These are phyloP conservation scores for Pseudogymnoascus sp. DNA, from an alignment of 2,329 filamentous ascomycete genomes.

Conservation along the genomic window DNA sequence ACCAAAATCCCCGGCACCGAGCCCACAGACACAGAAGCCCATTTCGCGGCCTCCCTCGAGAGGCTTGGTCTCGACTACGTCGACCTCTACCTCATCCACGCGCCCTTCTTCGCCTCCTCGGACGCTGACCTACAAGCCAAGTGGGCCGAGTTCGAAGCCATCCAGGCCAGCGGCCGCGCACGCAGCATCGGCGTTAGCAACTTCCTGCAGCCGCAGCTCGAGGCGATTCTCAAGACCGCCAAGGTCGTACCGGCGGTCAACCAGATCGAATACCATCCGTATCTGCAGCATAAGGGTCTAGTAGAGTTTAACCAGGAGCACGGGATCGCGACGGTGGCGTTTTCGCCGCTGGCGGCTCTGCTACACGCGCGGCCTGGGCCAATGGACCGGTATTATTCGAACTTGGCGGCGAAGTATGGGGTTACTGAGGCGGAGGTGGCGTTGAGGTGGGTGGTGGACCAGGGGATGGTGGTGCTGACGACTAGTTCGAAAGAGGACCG, in stretches of 20 bases:
- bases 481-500: constrained; percentile 53
- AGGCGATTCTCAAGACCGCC: constrained; percentile 50
- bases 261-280: constrained; percentile 77
- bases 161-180: constrained; percentile 59
- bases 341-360: constrained; percentile 47
- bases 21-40: constrained; percentile 33
- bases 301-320: constrained; percentile 50
- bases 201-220: constrained; percentile 52
- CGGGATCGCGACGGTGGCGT: constrained; percentile 50
- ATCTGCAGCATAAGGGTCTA: constrained; percentile 58
- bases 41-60: constrained; percentile 53
- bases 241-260: constrained; percentile 61
- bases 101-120: constrained; percentile 45
- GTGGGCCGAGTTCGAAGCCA: constrained; percentile 57
- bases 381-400: constrained; percentile 43
- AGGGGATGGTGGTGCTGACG: constrained; percentile 51
- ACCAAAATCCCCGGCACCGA: constrained; percentile 46
- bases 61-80: constrained; percentile 65
- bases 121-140: constrained; percentile 47
- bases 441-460: constrained; percentile 54
- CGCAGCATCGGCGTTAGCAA: constrained; percentile 73
- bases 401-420: constrained; percentile 50
- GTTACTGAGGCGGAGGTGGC: constrained; percentile 50
- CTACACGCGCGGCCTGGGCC: constrained; percentile 45
- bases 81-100: constrained; percentile 62